These are phyloP conservation scores for Solanum megistacrolobum DNA, from an alignment of 257 asterid species.

Conservation along the genomic window DNA sequence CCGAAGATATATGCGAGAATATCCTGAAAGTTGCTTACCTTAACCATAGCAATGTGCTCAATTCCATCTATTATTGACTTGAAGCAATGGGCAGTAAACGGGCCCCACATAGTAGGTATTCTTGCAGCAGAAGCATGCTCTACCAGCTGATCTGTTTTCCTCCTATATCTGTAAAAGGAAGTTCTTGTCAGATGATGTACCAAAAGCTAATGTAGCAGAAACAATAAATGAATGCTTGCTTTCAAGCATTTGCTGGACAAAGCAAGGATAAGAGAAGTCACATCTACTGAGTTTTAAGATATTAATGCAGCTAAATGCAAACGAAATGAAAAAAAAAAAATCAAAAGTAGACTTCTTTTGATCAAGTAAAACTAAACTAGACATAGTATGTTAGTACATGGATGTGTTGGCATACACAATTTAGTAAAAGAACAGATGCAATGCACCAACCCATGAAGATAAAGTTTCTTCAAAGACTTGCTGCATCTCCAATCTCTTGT, in stretches of 20 bases:
- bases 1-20: neutral
- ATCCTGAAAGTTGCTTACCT: slow-evolving; percentile 39
- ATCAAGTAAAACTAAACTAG: neutral
- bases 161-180: slow-evolving; percentile 60
- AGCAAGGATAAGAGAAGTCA: neutral
- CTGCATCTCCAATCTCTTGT: neutral
- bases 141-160: slow-evolving; percentile 79
- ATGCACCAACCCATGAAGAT: neutral
- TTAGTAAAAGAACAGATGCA: neutral
- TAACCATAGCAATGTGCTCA: slow-evolving; percentile 97
- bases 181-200: slow-evolving; percentile 4
- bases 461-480: neutral
- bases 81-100: slow-evolving; percentile 79
- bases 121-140: slow-evolving; percentile 87
- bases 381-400: neutral
- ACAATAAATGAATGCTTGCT: neutral
- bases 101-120: slow-evolving; percentile 96
- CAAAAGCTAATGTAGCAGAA: neutral
- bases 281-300: neutral
- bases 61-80: slow-evolving; percentile 82
- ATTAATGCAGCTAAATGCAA: neutral
- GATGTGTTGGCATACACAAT: neutral
- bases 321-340: neutral
- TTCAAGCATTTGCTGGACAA: neutral
- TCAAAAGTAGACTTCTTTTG: neutral